These are phyloP conservation scores for Trypanosoma platydactyli DNA, from an alignment of 208 protist genomes.

Conservation along the genomic window DNA sequence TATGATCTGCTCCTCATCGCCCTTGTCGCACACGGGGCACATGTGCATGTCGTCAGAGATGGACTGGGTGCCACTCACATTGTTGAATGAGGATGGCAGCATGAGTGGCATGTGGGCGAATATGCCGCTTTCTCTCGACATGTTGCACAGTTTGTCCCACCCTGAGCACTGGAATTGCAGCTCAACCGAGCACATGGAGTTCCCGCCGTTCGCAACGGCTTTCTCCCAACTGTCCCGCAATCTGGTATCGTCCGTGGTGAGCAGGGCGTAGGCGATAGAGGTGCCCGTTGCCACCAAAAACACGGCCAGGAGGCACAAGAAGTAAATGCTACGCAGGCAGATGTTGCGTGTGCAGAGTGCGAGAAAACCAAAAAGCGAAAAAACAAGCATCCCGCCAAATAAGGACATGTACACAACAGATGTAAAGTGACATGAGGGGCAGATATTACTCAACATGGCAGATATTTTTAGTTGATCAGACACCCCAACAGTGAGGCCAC, in stretches of 20 bases:
- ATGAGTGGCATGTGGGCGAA: not conserved
- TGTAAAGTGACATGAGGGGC: constrained; percentile 10
- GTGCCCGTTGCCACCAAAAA: constrained; percentile 8
- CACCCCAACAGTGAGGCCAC: constrained; percentile 29
- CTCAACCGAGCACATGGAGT: constrained; percentile 20
- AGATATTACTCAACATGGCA: constrained; percentile 17
- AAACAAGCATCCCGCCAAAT: constrained; percentile 20
- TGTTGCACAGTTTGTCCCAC: constrained; percentile 23
- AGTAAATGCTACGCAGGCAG: constrained; percentile 26
- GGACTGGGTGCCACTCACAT: not conserved
- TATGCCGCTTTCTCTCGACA: not conserved
- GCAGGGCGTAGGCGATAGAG: constrained; percentile 22
- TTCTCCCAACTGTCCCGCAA: constrained; percentile 18
- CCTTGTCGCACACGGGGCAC: constrained; percentile 14
- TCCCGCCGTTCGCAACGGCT: not conserved
- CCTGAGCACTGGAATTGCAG: constrained; percentile 27
- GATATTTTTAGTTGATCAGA: constrained; percentile 18
- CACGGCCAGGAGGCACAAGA: constrained; percentile 14
- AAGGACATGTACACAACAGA: constrained; percentile 23
- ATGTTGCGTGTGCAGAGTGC: constrained; percentile 25
- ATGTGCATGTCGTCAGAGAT: not conserved
- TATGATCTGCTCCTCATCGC: constrained; percentile 8
- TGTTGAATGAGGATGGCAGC: not conserved
- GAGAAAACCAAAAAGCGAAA: constrained; percentile 28
- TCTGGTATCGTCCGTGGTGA: constrained; percentile 6